A percentile compares a stretch with the other conserved stretches of the same genome.
Conservation (phyloP, 179 eudicot genomes). For the Silene vulgaris region DNA sequence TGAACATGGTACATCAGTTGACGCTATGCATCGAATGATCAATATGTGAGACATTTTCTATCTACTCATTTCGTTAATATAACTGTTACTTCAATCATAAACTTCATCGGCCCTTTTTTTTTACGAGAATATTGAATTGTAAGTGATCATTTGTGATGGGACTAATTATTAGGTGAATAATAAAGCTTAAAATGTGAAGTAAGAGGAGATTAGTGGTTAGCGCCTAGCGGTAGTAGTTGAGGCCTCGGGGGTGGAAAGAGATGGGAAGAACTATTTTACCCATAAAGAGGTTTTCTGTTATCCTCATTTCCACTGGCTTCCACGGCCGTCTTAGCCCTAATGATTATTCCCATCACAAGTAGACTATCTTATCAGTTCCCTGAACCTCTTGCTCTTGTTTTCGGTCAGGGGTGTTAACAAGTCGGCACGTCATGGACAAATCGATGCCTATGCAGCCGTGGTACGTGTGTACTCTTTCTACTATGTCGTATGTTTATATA, state of each 20-base stretch:
- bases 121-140: too few species aligned
- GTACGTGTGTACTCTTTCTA: slow-evolving; percentile 30
- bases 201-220: too few species aligned
- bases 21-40: slow-evolving; percentile 68
- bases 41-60: slow-evolving; percentile 36
- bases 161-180: too few species aligned
- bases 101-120: neutral
- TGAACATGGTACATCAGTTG: slow-evolving; percentile 73
- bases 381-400: neutral
- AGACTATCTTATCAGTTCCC: neutral
- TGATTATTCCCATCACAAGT: too few species aligned
- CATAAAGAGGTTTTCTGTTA: too few species aligned
- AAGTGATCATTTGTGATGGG: too few species aligned
- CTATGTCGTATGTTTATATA: neutral
- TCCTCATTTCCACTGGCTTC: too few species aligned
- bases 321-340: too few species aligned
- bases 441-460: slow-evolving; percentile 84
- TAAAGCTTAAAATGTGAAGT: too few species aligned
- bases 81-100: neutral
- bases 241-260: too few species aligned
- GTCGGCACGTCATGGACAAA: slow-evolving; percentile 55
- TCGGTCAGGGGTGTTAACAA: slow-evolving; percentile 63
- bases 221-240: too few species aligned
- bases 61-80: neutral
- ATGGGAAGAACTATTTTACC: too few species aligned